Evolutionary conservation across 1,284 basidiomycete species (phyloP), one percentile per base, ranked within the genome.

Genomic region (Volvariella surrecta): DNA sequence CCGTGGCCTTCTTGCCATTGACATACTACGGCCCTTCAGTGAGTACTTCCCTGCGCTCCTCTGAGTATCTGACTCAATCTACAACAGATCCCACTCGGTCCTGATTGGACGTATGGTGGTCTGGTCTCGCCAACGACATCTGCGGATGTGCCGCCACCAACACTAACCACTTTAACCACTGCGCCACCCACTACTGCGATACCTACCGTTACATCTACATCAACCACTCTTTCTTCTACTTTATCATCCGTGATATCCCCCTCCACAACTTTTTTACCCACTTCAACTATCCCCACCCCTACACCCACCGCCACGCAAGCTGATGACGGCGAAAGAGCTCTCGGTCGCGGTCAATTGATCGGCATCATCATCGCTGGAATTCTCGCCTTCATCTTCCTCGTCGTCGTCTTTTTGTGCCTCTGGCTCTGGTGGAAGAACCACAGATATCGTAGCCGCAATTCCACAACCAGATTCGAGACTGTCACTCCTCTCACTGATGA

Each of bases 11-110:
- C 48, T 54, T 85, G 42, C 79, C 82, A 41, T 61, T 83, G 49
- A 85, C 82, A 1, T 86, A 86, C 58, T 83, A 74, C 52, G 82
- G 82, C 32, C 81, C 82, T 45, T 75, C 77, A 58, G 82, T 85
- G 57, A 71, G 82, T 74, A 1, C 15, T 7, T 4, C 13, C 34
- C 13, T 7, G 8, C 8, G 6, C 34, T 35, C 34, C 18, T n/a
- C 18, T 10, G 16, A 16, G 32, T 35, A 46, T 30, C 11, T 11
- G 11, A 6, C 6, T 11, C 34, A 48, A 16, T 43, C 16, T 21
- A 38, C 48, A 30, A 1, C 49, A 84, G 82, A 83, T 86, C 50
- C 83, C 82, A 34, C 63, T 86, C 24, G 76, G 74, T 39, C 64
- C 74, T 11, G 63, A 80, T 46, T 86, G 77, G 72, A 74, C 71